Evolutionary conservation across 179 eudicot genomes (phyloP).

Genomic region (Beta macrorhiza): DNA sequence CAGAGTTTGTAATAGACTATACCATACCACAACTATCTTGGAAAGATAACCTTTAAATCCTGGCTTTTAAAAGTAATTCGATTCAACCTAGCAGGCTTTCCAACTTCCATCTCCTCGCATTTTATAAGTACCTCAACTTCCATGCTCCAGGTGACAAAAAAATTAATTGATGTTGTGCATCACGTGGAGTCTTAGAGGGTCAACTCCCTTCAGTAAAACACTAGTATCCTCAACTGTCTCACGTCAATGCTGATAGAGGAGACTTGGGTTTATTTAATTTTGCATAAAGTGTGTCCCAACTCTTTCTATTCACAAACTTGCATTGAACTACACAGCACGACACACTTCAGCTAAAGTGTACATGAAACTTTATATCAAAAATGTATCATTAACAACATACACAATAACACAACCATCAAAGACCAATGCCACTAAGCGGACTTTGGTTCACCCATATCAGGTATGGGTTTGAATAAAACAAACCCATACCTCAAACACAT

Average conservation of each 20-base stretch:
- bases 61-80: background rate
- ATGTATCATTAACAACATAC: background rate
- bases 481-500: too few species aligned
- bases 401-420: background rate
- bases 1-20: background rate
- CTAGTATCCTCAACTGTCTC: background rate
- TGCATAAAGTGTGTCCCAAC: background rate
- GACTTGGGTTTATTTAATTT: background rate
- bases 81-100: background rate
- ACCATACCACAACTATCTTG: background rate
- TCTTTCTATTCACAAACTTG: background rate
- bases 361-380: too few species aligned
- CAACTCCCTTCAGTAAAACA: background rate
- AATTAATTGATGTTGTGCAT: background rate
- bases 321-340: too few species aligned
- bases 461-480: too few species aligned
- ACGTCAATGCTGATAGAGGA: background rate
- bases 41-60: background rate
- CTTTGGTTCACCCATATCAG: too few species aligned
- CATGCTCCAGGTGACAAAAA: background rate
- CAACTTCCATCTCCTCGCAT: background rate
- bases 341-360: too few species aligned
- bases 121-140: background rate
- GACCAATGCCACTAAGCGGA: background rate
- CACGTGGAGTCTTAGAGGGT: background rate